Conservation (phyloP, 768 basidiomycete genomes). For the Cyclocybe cylindracea region DNA sequence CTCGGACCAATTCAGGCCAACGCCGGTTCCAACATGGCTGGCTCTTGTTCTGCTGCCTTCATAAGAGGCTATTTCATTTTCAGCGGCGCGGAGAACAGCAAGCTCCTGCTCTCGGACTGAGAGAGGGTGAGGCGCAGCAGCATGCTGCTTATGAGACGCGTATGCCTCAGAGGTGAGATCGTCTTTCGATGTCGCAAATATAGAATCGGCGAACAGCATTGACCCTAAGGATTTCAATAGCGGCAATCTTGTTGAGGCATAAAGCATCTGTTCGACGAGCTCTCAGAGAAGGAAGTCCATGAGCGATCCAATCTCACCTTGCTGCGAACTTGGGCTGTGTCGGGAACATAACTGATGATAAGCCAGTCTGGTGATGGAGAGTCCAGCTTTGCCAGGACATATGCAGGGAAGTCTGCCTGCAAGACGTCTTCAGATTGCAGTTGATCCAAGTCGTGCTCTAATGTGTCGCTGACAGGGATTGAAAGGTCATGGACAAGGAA, state of each 20-base stretch:
- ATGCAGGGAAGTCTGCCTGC: conserved; percentile 67
- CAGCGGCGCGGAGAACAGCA: conserved; percentile 73
- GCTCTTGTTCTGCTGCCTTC: conserved; percentile 57
- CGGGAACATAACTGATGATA: conserved; percentile 79
- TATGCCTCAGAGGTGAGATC: conserved; percentile 74
- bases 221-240: conserved; percentile 78
- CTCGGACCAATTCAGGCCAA: conserved; percentile 68
- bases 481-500: conserved; percentile 62
- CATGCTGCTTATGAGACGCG: conserved; percentile 67
- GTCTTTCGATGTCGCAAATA: conserved; percentile 77
- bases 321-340: conserved; percentile 75
- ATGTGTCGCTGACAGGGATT: conserved; percentile 46
- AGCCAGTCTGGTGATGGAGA: conserved; percentile 67
- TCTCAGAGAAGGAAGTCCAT: neutral
- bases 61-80: conserved; percentile 51
- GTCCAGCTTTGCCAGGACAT: conserved; percentile 70
- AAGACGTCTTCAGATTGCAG: conserved; percentile 55
- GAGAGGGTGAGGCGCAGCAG: conserved; percentile 78
- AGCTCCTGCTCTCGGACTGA: conserved; percentile 83
- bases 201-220: conserved; percentile 63
- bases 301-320: conserved; percentile 51
- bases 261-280: conserved; percentile 70
- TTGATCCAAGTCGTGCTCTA: conserved; percentile 61
- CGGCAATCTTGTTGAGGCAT: conserved; percentile 74
- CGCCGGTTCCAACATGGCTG: conserved; percentile 57